Base-by-base conservation (phyloP, 306 rosid species). In the Cucumis cinereus region DNA sequence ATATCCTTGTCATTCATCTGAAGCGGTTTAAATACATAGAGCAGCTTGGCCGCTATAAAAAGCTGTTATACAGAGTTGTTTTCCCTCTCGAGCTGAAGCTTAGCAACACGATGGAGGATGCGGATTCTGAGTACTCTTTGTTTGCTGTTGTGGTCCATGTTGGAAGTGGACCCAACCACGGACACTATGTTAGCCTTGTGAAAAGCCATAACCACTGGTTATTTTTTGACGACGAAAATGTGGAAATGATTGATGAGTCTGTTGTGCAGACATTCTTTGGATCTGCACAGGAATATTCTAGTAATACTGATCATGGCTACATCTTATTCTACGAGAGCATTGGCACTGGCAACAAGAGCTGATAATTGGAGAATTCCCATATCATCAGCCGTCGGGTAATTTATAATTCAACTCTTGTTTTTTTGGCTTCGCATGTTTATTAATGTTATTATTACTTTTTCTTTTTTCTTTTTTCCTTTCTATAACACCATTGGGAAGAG, bases 261-360 rank as follows among this genome's bases (percentile, higher is more conserved):
- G 93, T 92, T 10, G 99, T 95, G 90, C 99, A 95, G 79, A 92
- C 99, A 41, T 95, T 92, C 99, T 95, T 95, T 78, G 99, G 99
- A 77, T 92, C 99, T 14, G 90, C 99, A 1, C 99, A 95, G 81
- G 99, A 95, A 81, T 95, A 88, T 84, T 90, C 99, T 16, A 89
- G 90, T 79, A 95, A 95, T 82, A 95, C 98, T 38, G 99, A 95
- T 80, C 97, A 95, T 17, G 99, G 99, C 19, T 95, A 95, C 90
- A 95, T 95, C 86, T 85, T 95, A 84, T 92, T 95, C 88, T 95
- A 95, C 53, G 97, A 92, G 90, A 89, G 93, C 87, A 90, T 94
- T 67, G 92, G 86, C 67, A 61, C 86, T 19, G 80, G 85, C 81
- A 83, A 81, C 90, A 81, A 49, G 88, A 90, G 88, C 82, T 90